phyloP scores from a whole-genome alignment of 2,329 filamentous ascomycete species.

The Macrophomina pseudophaseolina region DNA sequence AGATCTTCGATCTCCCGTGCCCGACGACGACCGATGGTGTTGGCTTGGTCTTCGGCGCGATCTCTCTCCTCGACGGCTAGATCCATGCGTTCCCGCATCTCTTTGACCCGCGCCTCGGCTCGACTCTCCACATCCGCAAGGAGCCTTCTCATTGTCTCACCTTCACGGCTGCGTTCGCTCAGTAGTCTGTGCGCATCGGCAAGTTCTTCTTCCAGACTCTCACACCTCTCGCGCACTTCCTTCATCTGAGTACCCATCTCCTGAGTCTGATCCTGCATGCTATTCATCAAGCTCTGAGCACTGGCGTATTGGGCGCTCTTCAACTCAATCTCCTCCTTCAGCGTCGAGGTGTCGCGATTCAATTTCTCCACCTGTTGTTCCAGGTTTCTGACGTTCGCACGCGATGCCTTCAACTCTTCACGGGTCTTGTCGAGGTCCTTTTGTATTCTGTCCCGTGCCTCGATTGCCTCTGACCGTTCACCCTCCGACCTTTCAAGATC shows the following conservation, averaged over 20 bases:
- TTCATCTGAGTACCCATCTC: slow-evolving; percentile 92
- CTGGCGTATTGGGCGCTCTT: slow-evolving; percentile 85
- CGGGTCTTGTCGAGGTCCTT: slow-evolving; percentile 74
- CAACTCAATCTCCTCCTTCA: slow-evolving; percentile 81
- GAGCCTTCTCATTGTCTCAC: slow-evolving; percentile 90
- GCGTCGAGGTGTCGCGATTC: slow-evolving; percentile 67
- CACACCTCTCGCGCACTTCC: slow-evolving; percentile 79
- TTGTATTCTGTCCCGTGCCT: slow-evolving; percentile 72
- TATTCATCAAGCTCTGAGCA: slow-evolving; percentile 82
- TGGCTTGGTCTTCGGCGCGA: slow-evolving; percentile 87
- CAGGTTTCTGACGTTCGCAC: slow-evolving; percentile 69
- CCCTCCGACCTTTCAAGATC: slow-evolving; percentile 79
- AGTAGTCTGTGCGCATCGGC: slow-evolving; percentile 86
- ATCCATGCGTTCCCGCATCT: slow-evolving; percentile 89
- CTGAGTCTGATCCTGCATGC: slow-evolving; percentile 89
- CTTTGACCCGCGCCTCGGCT: slow-evolving; percentile 79
- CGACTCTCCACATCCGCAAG: slow-evolving; percentile 84
- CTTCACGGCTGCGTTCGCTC: slow-evolving; percentile 85
- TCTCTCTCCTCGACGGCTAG: slow-evolving; percentile 92
- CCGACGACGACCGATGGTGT: slow-evolving; percentile 73
- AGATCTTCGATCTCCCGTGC: slow-evolving; percentile 87
- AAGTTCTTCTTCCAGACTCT: slow-evolving; percentile 90
- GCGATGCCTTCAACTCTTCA: slow-evolving; percentile 67
- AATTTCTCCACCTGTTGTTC: slow-evolving; percentile 76
- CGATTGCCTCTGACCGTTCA: slow-evolving; percentile 77